phyloP scores from a whole-genome alignment of 2,329 filamentous ascomycete genomes.

The Aspergillus ibericus region DNA sequence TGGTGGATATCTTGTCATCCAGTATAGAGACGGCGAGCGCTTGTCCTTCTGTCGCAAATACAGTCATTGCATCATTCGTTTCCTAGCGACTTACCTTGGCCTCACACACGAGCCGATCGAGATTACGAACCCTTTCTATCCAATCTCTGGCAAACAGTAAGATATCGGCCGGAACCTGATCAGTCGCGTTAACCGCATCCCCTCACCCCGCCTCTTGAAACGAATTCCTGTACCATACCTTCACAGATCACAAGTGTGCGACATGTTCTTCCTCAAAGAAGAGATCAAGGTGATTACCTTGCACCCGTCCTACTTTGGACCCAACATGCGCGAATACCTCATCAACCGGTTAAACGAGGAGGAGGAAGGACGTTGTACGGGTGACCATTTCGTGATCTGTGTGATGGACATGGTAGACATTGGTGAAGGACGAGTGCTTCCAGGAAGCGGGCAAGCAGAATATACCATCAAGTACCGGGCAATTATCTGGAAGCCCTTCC shows the following conservation, averaged over 20 bases:
- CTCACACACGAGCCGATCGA: not conserved
- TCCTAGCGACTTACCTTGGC: not conserved
- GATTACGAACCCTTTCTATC: not conserved
- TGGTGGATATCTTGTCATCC: not conserved
- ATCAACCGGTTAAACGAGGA: slow-evolving; percentile 86
- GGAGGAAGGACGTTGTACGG: slow-evolving; percentile 92
- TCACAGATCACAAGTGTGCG: slow-evolving; percentile 22
- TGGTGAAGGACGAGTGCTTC: slow-evolving; percentile 87
- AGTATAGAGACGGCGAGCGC: not conserved
- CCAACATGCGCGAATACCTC: slow-evolving; percentile 88
- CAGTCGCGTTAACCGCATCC: not conserved
- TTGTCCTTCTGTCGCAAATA: not conserved
- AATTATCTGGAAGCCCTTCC: slow-evolving; percentile 96
- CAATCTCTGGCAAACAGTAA: not conserved
- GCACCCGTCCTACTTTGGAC: slow-evolving; percentile 95
- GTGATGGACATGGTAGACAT: slow-evolving; percentile 97
- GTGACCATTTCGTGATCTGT: slow-evolving; percentile 95
- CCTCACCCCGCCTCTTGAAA: not conserved
- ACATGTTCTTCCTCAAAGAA: slow-evolving; percentile 98
- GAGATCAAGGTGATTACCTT: slow-evolving; percentile 92
- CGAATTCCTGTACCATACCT: slow-evolving; percentile 9
- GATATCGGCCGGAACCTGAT: not conserved
- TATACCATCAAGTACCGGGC: slow-evolving; percentile 94
- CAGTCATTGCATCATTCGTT: not conserved
- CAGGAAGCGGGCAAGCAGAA: slow-evolving; percentile 86